Percentiles rank a stretch among this genome's conserved stretches.
Conservation (phyloP, 345 rosid genomes). For the Heritiera littoralis region DNA sequence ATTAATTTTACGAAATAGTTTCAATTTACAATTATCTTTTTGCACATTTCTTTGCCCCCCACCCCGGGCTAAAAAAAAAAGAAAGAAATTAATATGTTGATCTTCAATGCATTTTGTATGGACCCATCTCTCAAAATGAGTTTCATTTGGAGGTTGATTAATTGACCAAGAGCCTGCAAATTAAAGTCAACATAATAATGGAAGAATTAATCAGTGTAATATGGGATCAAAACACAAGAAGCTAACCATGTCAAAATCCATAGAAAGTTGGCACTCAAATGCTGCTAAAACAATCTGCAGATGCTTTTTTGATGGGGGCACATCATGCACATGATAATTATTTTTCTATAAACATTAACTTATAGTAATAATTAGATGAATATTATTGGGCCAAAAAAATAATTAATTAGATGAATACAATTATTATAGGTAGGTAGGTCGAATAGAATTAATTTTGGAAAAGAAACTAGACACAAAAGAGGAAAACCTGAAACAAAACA, state of each 20-base stretch:
- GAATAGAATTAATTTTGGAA: neutral
- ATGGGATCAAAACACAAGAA: neutral
- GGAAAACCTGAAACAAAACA: neutral
- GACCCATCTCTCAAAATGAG: neutral
- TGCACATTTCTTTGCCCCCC: too few relatives aligned
- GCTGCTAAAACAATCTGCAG: conserved; percentile 11
- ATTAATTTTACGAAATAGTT: too few relatives aligned
- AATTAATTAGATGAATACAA: neutral
- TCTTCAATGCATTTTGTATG: neutral
- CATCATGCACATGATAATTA: conserved; percentile 4
- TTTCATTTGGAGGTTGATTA: neutral
- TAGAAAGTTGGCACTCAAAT: conserved; percentile 13
- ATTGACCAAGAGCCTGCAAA: too few relatives aligned
- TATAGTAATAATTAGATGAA: conserved; percentile 7
- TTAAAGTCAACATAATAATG: too few relatives aligned
- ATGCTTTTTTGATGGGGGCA: neutral
- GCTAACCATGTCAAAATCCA: neutral
- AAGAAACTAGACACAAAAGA: neutral
- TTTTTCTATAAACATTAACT: neutral
- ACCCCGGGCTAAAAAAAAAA: too few relatives aligned
- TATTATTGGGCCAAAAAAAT: too few relatives aligned
- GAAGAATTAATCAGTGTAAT: neutral
- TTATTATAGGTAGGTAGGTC: neutral
- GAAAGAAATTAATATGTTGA: too few relatives aligned
- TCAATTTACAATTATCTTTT: too few relatives aligned